Percentiles rank a stretch among this genome's conserved stretches.
These are phyloP conservation scores for Colletotrichum spinosum DNA, from an alignment of 2,329 filamentous ascomycete genomes.

Conservation along the genomic window DNA sequence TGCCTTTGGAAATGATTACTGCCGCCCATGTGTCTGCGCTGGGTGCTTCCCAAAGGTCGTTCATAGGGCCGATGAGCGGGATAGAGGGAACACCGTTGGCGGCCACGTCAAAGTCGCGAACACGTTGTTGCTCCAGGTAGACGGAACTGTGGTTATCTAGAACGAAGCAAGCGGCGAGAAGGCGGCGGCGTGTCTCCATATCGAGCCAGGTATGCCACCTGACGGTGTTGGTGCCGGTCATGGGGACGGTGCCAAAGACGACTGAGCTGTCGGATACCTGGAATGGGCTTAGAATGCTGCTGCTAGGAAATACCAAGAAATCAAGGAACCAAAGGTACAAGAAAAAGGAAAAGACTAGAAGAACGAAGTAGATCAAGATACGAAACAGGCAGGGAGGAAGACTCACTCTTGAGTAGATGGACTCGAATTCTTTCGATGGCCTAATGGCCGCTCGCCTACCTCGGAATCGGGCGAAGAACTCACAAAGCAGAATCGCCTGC, in stretches of 20 bases:
- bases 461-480: constrained; percentile 66
- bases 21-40: constrained; percentile 59
- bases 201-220: constrained; percentile 66
- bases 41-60: constrained; percentile 61
- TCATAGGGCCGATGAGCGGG: constrained; percentile 58
- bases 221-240: constrained; percentile 43
- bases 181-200: constrained; percentile 62
- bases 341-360: constrained; percentile 43
- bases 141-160: constrained; percentile 67
- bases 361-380: constrained; percentile 45
- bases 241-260: constrained; percentile 41
- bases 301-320: constrained; percentile 35
- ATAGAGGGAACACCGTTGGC: constrained; percentile 52
- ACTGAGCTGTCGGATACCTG: constrained; percentile 54
- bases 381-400: constrained; percentile 40
- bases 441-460: constrained; percentile 61
- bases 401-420: constrained; percentile 66
- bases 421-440: constrained; percentile 62
- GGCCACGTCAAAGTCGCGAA: constrained; percentile 51
- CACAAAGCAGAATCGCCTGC: constrained; percentile 66
- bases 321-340: constrained; percentile 45
- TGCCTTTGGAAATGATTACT: constrained; percentile 43
- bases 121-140: constrained; percentile 62
- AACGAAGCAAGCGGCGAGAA: constrained; percentile 68
- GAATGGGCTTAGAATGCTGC: constrained; percentile 45